Percentiles rank a stretch among this genome's conserved stretches.
These are phyloP conservation scores for Irpex sp. DNA, from an alignment of 1,284 basidiomycete species.

Conservation along the genomic window DNA sequence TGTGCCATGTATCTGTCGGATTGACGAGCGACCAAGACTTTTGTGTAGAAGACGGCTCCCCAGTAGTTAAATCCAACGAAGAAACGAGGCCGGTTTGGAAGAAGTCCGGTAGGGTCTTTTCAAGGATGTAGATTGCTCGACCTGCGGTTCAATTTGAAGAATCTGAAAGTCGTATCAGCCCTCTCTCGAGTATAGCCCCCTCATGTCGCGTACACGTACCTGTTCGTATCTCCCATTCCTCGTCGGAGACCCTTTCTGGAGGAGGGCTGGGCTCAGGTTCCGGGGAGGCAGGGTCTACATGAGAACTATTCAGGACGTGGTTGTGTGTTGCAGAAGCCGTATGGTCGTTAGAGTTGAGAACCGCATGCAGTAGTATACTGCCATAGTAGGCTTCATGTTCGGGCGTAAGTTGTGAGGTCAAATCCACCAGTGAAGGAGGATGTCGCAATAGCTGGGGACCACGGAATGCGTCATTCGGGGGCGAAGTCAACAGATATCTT, in stretches of 20 bases:
- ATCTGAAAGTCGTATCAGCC: constrained; percentile 26
- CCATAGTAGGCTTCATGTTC: not conserved
- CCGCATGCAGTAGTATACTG: not conserved
- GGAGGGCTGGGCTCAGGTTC: constrained; percentile 4
- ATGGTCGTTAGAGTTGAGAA: not conserved
- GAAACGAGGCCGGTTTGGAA: constrained; percentile 62
- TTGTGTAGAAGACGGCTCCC: not conserved
- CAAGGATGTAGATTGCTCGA: constrained; percentile 62
- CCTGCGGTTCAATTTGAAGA: constrained; percentile 34
- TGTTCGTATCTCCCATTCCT: constrained; percentile 65
- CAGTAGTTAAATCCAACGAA: constrained; percentile 34
- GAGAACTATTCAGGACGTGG: not conserved
- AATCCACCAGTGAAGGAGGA: not conserved
- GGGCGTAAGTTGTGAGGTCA: not conserved
- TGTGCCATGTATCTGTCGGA: constrained; percentile 3
- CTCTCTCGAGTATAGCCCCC: constrained; percentile 10
- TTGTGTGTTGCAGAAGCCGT: not conserved
- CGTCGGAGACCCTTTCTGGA: constrained; percentile 28
- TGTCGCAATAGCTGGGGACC: too few relatives aligned
- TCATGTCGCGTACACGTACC: constrained; percentile 32
- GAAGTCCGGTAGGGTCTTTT: constrained; percentile 66
- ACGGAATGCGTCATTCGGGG: too few relatives aligned
- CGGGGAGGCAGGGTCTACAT: not conserved
- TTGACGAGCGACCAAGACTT: constrained; percentile 5
- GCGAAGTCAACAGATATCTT: too few relatives aligned